Evolutionary conservation across 768 basidiomycete species (phyloP).

Genomic region (Heimioporus sp.): DNA sequence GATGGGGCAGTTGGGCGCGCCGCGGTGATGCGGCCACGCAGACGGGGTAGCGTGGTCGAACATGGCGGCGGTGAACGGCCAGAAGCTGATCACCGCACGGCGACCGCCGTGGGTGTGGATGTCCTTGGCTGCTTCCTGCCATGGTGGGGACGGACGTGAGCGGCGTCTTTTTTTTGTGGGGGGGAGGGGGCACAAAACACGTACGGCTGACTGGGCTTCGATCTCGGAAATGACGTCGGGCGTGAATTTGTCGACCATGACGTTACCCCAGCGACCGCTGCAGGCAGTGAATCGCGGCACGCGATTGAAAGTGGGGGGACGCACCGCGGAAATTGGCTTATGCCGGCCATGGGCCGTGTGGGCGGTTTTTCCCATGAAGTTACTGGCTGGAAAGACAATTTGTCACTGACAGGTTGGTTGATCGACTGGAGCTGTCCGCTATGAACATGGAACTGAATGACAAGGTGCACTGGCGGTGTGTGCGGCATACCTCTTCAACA

Average conservation of each 20-base stretch:
- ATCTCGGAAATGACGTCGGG: not conserved
- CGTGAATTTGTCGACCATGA: conserved; percentile 10
- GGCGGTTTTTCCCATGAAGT: not conserved
- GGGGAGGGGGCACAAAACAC: not conserved
- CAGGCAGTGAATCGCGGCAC: no score
- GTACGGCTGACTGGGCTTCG: not conserved
- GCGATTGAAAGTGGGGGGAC: no score
- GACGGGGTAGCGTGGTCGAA: conserved; percentile 6
- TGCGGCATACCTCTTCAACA: not conserved
- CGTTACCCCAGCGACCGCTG: conserved; percentile 11
- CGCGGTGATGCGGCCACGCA: conserved; percentile 15
- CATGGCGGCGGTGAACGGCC: conserved; percentile 16
- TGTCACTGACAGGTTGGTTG: not conserved
- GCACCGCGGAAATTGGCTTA: not conserved
- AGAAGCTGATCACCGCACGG: conserved; percentile 5
- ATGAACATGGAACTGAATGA: no score
- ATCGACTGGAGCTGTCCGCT: conserved; percentile 2
- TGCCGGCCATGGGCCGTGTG: not conserved
- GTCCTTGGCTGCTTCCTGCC: not conserved
- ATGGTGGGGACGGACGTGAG: not conserved
- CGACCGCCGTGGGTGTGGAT: not conserved
- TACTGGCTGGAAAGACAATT: not conserved
- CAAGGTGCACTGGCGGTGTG: no score
- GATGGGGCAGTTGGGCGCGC: conserved; percentile 11
- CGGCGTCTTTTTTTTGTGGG: no score